Evolutionary conservation across 371 early-diverging fungal species (phyloP).

Genomic region (Saksenaea vasiformis): DNA sequence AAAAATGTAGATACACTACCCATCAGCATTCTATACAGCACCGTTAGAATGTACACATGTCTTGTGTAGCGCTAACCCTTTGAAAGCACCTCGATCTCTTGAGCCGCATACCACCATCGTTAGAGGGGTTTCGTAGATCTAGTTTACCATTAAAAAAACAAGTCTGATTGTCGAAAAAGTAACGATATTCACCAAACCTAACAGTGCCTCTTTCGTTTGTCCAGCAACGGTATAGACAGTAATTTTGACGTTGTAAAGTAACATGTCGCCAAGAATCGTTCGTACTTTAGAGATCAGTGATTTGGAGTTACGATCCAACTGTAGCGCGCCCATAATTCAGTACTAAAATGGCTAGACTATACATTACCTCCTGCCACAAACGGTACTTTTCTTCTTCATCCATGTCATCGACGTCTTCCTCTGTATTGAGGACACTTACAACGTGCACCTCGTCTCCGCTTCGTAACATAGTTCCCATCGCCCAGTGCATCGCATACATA

Average conservation of each 20-base stretch:
- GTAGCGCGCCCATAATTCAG: neutral
- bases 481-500: conserved; percentile 51
- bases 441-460: conserved; percentile 59
- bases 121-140: conserved; percentile 51
- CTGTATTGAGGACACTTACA: conserved; percentile 45
- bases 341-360: neutral
- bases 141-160: neutral
- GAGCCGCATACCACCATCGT: conserved; percentile 63
- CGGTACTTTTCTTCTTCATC: conserved; percentile 38
- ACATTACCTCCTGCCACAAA: conserved; percentile 36
- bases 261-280: conserved; percentile 34
- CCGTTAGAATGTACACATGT: neutral
- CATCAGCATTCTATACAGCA: conserved; percentile 41
- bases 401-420: conserved; percentile 47
- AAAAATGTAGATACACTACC: conserved; percentile 62
- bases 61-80: conserved; percentile 39
- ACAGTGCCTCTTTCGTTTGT: conserved; percentile 51
- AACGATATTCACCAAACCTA: conserved; percentile 46
- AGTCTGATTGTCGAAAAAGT: neutral
- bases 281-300: conserved; percentile 45
- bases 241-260: conserved; percentile 55
- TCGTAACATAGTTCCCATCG: conserved; percentile 51
- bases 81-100: conserved; percentile 54
- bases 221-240: conserved; percentile 56
- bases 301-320: conserved; percentile 49